Evolutionary conservation across 2,329 filamentous ascomycete genomes (phyloP), one percentile per base, ranked within the genome.

Genomic region (Cordyceps tenuipes): DNA sequence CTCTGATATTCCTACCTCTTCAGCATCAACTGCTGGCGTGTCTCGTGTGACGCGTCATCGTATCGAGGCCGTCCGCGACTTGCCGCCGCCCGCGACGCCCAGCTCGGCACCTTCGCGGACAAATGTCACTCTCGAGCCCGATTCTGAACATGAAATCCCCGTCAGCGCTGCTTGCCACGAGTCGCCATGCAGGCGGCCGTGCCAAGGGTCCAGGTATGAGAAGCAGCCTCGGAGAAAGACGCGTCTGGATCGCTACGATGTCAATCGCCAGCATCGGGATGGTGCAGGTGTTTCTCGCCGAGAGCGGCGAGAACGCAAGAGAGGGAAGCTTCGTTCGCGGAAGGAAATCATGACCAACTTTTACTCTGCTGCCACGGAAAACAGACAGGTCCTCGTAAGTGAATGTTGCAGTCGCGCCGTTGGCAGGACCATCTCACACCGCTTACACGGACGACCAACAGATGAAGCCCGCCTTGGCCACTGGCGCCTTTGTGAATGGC

Each of bases 291-390:
- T 54, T 17, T 46, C 54, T 26, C 52, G 60, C 1, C 23, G 48
- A 47, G 36, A 65, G 53, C 56, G 49, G 26, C 19, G 47, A n/a
- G 60, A 62, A 5, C 31, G 52, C 5, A 65, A 66, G 39, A 72
- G 69, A 39, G 68, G 69, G n/a, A 66, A 57, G 13, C 62, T 75
- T 41, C 66, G 68, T 6, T 74, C 73, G 0, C 69, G 75, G 15
- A 75, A 75, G 57, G 77, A 80, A 46, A 73, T 86, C 8, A 79
- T 85, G 69, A 70, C 76, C 7, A 79, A 79, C 21, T 88, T 87
- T 63, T 72, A 72, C 13, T 85, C 84, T 1, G 69, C 77, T 3
- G 79, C 79, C 56, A 76, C 88, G 47, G 69, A 77, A 12, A 75
- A 76, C 19, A 64, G 64, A 8, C 68, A 65, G 51, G 61, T 75